Conservation (phyloP, 2,329 filamentous ascomycete genomes). For the Nigrospora osmanthi region DNA sequence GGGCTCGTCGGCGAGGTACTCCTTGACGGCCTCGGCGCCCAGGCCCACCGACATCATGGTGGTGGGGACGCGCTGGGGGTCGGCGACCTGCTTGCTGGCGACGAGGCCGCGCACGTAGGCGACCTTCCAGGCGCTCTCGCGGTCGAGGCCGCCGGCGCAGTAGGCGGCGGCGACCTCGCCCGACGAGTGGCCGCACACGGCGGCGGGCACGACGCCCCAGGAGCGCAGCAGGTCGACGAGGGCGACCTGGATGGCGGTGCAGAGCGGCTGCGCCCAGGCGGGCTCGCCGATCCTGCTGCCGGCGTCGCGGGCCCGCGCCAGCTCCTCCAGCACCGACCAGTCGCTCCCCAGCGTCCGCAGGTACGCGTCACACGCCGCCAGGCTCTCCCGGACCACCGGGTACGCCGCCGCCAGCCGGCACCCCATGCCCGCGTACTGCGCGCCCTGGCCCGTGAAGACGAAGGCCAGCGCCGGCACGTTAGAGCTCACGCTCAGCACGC, state of each 20-base stretch:
- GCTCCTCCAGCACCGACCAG: conserved; percentile 14
- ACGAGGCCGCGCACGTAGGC: conserved; percentile 29
- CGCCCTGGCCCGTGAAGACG: conserved; percentile 26
- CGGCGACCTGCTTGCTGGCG: conserved; percentile 26
- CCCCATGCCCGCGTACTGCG: conserved; percentile 25
- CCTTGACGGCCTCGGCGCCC: conserved; percentile 26
- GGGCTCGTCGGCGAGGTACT: conserved; percentile 11
- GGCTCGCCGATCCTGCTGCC: conserved; percentile 13
- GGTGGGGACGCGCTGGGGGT: conserved; percentile 27
- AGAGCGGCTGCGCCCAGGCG: conserved; percentile 24
- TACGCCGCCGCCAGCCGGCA: conserved; percentile 12
- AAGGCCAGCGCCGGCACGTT: conserved; percentile 16
- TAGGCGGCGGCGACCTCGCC: conserved; percentile 15
- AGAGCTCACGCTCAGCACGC: neutral
- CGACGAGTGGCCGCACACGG: conserved; percentile 17
- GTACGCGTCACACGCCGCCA: conserved; percentile 9
- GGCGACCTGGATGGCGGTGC: conserved; percentile 31
- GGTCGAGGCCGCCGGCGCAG: conserved; percentile 16
- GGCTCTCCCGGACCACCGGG: conserved; percentile 7
- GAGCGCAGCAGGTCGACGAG: conserved; percentile 26
- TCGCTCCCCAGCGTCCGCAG: conserved; percentile 9
- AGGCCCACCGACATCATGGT: conserved; percentile 46
- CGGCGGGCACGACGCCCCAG: conserved; percentile 16
- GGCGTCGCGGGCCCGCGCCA: conserved; percentile 7
- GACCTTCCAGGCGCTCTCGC: conserved; percentile 13